Evolutionary conservation across 2,329 filamentous ascomycete genomes (phyloP).

Genomic region (Calonectria henricotiae): DNA sequence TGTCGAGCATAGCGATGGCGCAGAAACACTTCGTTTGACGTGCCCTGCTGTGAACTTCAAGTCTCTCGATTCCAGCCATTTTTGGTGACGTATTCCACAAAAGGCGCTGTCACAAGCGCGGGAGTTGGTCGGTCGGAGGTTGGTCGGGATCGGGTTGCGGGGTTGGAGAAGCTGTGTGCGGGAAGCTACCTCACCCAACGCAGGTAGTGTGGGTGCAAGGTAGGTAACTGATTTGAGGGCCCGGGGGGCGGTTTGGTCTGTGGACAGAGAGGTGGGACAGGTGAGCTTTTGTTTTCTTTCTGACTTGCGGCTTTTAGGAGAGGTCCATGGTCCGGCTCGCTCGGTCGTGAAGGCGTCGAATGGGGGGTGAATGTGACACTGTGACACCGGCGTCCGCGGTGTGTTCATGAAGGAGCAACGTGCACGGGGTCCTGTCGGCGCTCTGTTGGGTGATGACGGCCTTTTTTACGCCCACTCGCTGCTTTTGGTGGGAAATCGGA

Average conservation of each 20-base stretch:
- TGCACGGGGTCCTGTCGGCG: slow-evolving; percentile 18
- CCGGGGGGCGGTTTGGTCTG: slow-evolving; percentile 3
- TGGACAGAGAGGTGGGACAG: slow-evolving; percentile 12
- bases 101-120: slow-evolving; percentile 18
- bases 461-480: slow-evolving; percentile 13
- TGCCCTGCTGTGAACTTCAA: slow-evolving; percentile 98
- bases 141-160: slow-evolving; percentile 20
- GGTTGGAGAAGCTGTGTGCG: slow-evolving; percentile 31
- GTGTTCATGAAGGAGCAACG: slow-evolving; percentile 34
- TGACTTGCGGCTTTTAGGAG: slow-evolving; percentile 42
- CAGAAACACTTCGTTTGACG: slow-evolving; percentile 30
- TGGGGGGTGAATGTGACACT: slow-evolving; percentile 38
- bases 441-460: neutral
- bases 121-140: slow-evolving; percentile 12
- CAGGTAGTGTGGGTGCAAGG: slow-evolving; percentile 16
- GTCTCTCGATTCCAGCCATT: slow-evolving; percentile 96
- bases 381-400: slow-evolving; percentile 41
- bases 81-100: slow-evolving; percentile 44
- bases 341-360: slow-evolving; percentile 39
- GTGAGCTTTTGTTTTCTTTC: slow-evolving; percentile 30
- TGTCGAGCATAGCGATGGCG: neutral
- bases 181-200: slow-evolving; percentile 31
- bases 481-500: slow-evolving; percentile 4
- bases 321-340: slow-evolving; percentile 45
- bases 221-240: slow-evolving; percentile 9